Percentiles rank a stretch among this genome's conserved stretches.
These are phyloP conservation scores for Pyricularia pennisetigena DNA, from an alignment of 2,329 filamentous ascomycete species.

Conservation along the genomic window DNA sequence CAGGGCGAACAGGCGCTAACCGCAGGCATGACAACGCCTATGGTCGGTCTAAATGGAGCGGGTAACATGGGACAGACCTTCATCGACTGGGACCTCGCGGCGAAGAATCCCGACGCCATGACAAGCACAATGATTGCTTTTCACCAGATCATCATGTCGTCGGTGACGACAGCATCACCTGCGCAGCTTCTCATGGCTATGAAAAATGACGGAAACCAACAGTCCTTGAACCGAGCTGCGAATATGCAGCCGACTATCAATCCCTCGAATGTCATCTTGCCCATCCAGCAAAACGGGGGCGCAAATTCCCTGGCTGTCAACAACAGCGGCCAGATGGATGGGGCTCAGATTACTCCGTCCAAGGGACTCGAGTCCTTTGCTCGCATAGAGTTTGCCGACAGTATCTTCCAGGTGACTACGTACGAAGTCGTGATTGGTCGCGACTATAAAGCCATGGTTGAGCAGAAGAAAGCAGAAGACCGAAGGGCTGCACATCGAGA, in stretches of 20 bases:
- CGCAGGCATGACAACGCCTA: neutral
- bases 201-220: neutral
- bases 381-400: constrained; percentile 61
- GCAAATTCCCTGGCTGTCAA: constrained; percentile 18
- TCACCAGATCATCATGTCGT: neutral
- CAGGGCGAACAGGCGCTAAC: neutral
- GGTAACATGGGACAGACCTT: neutral
- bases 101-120: neutral
- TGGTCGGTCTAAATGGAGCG: neutral
- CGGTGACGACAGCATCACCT: neutral
- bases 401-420: constrained; percentile 70
- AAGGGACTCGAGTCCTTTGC: constrained; percentile 46
- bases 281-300: constrained; percentile 21
- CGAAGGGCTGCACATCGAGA: constrained; percentile 26
- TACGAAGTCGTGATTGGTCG: constrained; percentile 64
- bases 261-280: constrained; percentile 3
- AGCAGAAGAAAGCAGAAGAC: constrained; percentile 43
- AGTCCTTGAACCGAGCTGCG: neutral
- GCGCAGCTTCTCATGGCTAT: neutral
- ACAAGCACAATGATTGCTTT: neutral
- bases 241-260: constrained; percentile 2
- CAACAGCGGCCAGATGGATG: constrained; percentile 19
- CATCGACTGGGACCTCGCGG: neutral
- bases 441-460: constrained; percentile 47
- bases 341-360: neutral